These are phyloP conservation scores for Tillandsia fasciculata DNA, from an alignment of 176 grass and related monocot species.

Conservation along the genomic window DNA sequence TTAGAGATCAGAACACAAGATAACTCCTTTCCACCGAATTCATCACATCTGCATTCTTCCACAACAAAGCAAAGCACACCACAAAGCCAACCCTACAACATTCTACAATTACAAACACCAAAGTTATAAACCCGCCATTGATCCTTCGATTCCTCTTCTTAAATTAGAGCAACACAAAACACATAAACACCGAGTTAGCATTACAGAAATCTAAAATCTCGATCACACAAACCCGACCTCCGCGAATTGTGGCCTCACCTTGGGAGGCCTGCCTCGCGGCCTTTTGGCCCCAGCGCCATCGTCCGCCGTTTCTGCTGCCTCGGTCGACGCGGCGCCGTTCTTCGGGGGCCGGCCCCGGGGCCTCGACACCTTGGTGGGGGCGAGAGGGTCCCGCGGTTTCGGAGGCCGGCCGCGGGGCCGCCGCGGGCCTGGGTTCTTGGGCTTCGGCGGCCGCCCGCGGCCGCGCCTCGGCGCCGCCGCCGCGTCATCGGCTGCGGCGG, in stretches of 20 bases:
- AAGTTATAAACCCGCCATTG: not conserved
- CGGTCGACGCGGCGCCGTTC: not conserved
- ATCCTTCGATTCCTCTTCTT: not conserved
- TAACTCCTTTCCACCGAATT: not conserved
- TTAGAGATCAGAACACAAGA: not conserved
- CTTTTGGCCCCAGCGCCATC: conserved; percentile 35
- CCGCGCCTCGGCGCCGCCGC: not conserved
- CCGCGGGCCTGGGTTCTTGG: conserved; percentile 12
- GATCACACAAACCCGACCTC: conserved; percentile 89
- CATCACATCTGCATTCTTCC: not conserved
- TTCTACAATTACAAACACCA: not conserved
- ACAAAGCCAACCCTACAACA: not conserved
- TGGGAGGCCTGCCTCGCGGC: conserved; percentile 30
- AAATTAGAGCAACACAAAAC: not conserved
- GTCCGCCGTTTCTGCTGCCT: not conserved
- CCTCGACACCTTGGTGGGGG: conserved; percentile 52
- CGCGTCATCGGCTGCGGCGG: too few relatives aligned
- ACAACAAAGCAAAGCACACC: not conserved
- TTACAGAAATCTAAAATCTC: not conserved
- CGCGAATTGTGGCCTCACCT: conserved; percentile 57
- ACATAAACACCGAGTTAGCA: not conserved
- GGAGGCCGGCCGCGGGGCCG: conserved; percentile 52
- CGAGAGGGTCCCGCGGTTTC: conserved; percentile 51
- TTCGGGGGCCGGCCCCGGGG: conserved; percentile 70
- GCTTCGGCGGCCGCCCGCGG: conserved; percentile 57